Base-by-base conservation (phyloP, 2,329 filamentous ascomycete genomes). In the Immersiporthe knoxdaviesiana region DNA sequence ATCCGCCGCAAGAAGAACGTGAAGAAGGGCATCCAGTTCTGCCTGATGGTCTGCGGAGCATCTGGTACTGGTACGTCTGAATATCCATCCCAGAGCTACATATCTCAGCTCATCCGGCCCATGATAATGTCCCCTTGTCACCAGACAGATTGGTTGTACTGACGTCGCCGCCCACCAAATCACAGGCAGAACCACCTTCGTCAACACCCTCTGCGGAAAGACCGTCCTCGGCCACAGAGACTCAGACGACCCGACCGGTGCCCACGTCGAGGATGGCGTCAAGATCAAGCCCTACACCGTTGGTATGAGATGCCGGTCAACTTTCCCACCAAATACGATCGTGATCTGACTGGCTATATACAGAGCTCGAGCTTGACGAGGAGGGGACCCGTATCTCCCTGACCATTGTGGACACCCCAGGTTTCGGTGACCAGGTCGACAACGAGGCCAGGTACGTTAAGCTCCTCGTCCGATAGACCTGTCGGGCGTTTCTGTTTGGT, bases 1-100 rank as follows among this genome's bases (percentile, higher is more conserved):
- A 94, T 97, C 81, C 94, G 96, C 85, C 92, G 93, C 84, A 99
- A 99, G 95, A 99, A 99, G 92, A 98, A 99, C 89, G 95, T 99
- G 85, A 97, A 97, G 92, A 97, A 97, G 90, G 96, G 96, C 80
- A 98, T 99, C 80, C 96, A 99, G 88, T 99, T 99, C 87, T 98
- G 94, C 83, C 84, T 99, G 89, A 99, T 99, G 96, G 96, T 99
- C 79, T 98, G 96, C 81, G 96, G 96, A 86, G 96, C 96, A 80
- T 98, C 95, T 77, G 96, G 96, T 83, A 98, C 96, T 83, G 96
- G 94, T 97, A 90, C 78, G 88, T 84, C 59, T 70, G 70, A 70
- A 68, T 72, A 68, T 68, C 72, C 70, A 60, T 41, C 52, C 69
- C 68, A 21, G 21, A 56, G 21, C 64, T 61, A 37, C 54, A 18